These are phyloP conservation scores for Xylariaceae sp. DNA, from an alignment of 2,329 filamentous ascomycete genomes.

Conservation along the genomic window DNA sequence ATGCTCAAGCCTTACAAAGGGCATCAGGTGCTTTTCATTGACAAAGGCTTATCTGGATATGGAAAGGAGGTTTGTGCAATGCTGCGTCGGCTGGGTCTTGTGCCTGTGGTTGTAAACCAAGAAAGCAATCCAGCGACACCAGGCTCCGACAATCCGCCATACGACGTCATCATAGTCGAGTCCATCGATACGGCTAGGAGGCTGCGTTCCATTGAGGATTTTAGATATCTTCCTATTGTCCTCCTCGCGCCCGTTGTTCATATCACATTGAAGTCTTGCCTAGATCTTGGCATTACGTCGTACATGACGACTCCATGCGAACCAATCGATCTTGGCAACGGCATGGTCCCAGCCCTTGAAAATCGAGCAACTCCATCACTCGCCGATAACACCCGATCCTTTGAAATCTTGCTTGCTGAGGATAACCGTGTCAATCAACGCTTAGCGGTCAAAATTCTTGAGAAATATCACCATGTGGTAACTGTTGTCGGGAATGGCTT, in stretches of 20 bases:
- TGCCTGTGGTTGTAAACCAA: conserved; percentile 80
- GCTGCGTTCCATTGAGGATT: conserved; percentile 82
- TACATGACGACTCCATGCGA: conserved; percentile 98
- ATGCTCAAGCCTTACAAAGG: conserved; percentile 86
- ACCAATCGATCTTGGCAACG: conserved; percentile 90
- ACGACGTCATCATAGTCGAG: conserved; percentile 95
- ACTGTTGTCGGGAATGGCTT: conserved; percentile 93
- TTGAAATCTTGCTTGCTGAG: conserved; percentile 91
- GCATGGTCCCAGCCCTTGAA: conserved; percentile 91
- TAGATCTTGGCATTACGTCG: conserved; percentile 95
- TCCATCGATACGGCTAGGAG: conserved; percentile 86
- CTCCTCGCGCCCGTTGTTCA: conserved; percentile 84
- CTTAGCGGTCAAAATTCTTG: conserved; percentile 90
- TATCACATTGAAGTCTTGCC: conserved; percentile 85
- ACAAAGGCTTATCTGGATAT: conserved; percentile 78
- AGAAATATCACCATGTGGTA: conserved; percentile 91
- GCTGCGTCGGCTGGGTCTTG: conserved; percentile 72
- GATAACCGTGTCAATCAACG: conserved; percentile 98
- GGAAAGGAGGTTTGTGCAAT: conserved; percentile 73
- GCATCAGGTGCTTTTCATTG: conserved; percentile 90
- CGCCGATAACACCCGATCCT: conserved; percentile 90
- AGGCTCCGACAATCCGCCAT: conserved; percentile 59
- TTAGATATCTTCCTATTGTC: conserved; percentile 97
- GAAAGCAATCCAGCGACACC: conserved; percentile 60
- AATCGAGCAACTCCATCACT: conserved; percentile 87